These are phyloP conservation scores for Coriolopsis trogii DNA, from an alignment of 1,284 basidiomycete species.

Conservation along the genomic window DNA sequence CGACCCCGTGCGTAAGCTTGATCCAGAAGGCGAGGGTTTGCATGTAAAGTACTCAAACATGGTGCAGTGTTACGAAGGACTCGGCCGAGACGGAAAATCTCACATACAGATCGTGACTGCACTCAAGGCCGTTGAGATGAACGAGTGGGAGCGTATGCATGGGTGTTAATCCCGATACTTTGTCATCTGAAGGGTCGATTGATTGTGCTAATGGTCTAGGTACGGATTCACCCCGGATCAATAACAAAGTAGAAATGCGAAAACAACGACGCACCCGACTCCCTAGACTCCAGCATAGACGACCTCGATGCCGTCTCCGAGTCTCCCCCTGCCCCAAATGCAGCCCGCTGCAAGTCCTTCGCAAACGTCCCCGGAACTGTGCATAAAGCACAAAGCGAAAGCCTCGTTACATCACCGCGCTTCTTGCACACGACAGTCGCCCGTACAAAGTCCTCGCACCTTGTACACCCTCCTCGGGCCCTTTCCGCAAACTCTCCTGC, in stretches of 20 bases:
- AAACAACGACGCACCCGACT: slow-evolving; percentile 3
- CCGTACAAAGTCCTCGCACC: slow-evolving; percentile 9
- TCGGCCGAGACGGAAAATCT: too few species aligned
- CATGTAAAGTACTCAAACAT: too few species aligned
- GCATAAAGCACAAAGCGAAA: not conserved
- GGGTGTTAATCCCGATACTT: too few species aligned
- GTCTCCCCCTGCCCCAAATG: slow-evolving; percentile 18
- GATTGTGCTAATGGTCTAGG: too few species aligned
- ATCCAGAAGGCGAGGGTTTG: too few species aligned
- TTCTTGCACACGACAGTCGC: not conserved
- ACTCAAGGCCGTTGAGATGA: too few species aligned
- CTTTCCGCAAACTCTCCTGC: slow-evolving; percentile 8
- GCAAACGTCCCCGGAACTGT: slow-evolving; percentile 9
- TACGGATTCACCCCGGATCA: too few species aligned
- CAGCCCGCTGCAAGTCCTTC: slow-evolving; percentile 15
- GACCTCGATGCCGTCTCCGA: slow-evolving; percentile 20
- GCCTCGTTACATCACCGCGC: not conserved
- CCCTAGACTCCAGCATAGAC: slow-evolving; percentile 16
- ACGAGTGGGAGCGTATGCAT: too few species aligned
- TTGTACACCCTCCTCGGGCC: slow-evolving; percentile 9
- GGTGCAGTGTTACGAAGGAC: too few species aligned
- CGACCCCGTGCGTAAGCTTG: too few species aligned
- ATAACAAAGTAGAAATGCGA: not conserved
- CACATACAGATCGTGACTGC: too few species aligned
- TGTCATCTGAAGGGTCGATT: too few species aligned